phyloP scores from a whole-genome alignment of 2,329 filamentous ascomycete species.

The Acrocalymma vagum region DNA sequence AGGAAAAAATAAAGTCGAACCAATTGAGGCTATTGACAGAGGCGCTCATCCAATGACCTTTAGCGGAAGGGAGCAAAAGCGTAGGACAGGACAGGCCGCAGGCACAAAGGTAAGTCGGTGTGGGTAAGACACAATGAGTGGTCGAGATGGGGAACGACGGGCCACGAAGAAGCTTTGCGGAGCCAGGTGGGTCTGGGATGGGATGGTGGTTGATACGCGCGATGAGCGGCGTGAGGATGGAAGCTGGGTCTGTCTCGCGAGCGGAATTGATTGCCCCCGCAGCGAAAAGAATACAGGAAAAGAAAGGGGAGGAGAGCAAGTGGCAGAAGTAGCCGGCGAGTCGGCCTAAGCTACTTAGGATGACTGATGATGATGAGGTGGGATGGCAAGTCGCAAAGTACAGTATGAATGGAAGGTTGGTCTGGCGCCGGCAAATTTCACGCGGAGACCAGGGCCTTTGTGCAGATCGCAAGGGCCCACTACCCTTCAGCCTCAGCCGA shows the following conservation, averaged over 20 bases:
- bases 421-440: slow-evolving; percentile 40
- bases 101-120: slow-evolving; percentile 31
- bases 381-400: too few species aligned
- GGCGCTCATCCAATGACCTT: slow-evolving; percentile 42
- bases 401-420: slow-evolving; percentile 34
- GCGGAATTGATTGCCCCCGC: slow-evolving; percentile 28
- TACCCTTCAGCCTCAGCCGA: slow-evolving; percentile 47
- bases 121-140: slow-evolving; percentile 32
- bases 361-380: slow-evolving; percentile 21
- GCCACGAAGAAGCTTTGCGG: slow-evolving; percentile 43
- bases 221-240: slow-evolving; percentile 16
- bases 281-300: slow-evolving; percentile 15
- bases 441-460: slow-evolving; percentile 42
- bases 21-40: slow-evolving; percentile 36
- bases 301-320: slow-evolving; percentile 20
- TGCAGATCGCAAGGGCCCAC: slow-evolving; percentile 46
- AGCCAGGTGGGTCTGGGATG: slow-evolving; percentile 41
- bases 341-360: slow-evolving; percentile 26
- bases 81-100: slow-evolving; percentile 32
- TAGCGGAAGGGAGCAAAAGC: slow-evolving; percentile 27
- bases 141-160: slow-evolving; percentile 35
- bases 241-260: slow-evolving; percentile 28
- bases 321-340: slow-evolving; percentile 20
- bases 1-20: slow-evolving; percentile 36
- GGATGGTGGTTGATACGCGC: slow-evolving; percentile 30